Evolutionary conservation across 768 basidiomycete species (phyloP).

Genomic region (Arthromyces matolae): DNA sequence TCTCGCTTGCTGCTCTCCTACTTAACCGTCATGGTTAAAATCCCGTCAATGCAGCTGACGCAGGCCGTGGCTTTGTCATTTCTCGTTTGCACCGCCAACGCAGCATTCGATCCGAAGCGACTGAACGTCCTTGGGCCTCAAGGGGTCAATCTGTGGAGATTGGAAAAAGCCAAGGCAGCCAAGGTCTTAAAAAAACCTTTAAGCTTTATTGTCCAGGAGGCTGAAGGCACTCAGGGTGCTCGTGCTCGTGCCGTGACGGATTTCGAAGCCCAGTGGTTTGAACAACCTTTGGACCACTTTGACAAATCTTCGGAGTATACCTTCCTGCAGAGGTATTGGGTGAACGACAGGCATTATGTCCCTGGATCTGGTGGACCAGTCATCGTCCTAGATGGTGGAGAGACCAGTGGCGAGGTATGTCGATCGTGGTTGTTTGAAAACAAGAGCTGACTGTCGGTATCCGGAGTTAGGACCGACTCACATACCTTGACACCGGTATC

Average conservation of each 20-base stretch:
- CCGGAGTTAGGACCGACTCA: constrained; percentile 38
- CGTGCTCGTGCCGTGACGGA: constrained; percentile 19
- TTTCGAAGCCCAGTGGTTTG: constrained; percentile 66
- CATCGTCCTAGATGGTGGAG: constrained; percentile 89
- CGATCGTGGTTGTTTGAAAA: not conserved
- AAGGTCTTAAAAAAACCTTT: constrained; percentile 12
- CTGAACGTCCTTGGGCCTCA: constrained; percentile 44
- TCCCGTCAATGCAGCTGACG: constrained; percentile 2
- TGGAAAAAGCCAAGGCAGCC: constrained; percentile 28
- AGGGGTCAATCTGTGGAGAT: constrained; percentile 62
- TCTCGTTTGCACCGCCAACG: constrained; percentile 1
- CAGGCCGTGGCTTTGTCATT: constrained; percentile 6
- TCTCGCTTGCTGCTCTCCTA: not conserved
- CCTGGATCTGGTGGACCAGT: constrained; percentile 74
- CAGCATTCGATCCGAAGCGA: constrained; percentile 13
- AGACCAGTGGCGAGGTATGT: constrained; percentile 77
- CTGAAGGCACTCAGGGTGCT: constrained; percentile 12
- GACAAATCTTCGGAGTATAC: constrained; percentile 49
- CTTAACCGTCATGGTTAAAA: constrained; percentile 8
- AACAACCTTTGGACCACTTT: constrained; percentile 86
- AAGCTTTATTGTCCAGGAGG: constrained; percentile 17
- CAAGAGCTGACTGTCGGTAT: not conserved
- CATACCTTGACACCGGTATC: constrained; percentile 77
- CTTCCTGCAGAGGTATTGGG: constrained; percentile 91
- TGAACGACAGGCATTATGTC: constrained; percentile 78